Evolutionary conservation across 148 eudicot genomes (phyloP).

Genomic region (Chenopodium berlandieri): DNA sequence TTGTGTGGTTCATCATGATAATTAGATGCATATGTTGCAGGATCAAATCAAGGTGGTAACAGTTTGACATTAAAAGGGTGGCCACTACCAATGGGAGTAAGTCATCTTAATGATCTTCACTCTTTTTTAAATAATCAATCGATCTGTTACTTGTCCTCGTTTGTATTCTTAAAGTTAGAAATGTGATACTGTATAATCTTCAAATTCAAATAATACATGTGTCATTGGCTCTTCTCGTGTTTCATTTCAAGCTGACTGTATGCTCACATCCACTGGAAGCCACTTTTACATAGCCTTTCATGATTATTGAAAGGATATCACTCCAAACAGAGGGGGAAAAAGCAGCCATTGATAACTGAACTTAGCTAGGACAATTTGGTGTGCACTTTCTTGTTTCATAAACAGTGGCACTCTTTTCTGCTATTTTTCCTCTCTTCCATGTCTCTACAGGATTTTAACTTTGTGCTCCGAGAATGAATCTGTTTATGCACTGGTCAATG

Average conservation of each 20-base stretch:
- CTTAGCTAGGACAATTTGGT: not conserved
- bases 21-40: conserved; percentile 33
- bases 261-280: not conserved
- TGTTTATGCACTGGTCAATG: not conserved
- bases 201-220: too few relatives aligned
- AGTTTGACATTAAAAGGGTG: conserved; percentile 74
- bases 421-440: not conserved
- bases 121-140: not conserved
- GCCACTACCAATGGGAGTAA: conserved; percentile 58
- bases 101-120: conserved; percentile 18
- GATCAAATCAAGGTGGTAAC: conserved; percentile 71
- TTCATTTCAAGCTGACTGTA: not conserved
- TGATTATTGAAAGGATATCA: not conserved
- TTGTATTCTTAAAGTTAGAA: not conserved
- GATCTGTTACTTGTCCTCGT: not conserved
- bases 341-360: not conserved
- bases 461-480: not conserved
- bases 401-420: not conserved
- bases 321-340: not conserved
- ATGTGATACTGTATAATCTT: not conserved
- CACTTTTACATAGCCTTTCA: not conserved
- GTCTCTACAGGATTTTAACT: not conserved
- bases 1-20: conserved; percentile 2
- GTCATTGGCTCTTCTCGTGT: not conserved
- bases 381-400: conserved; percentile 1